Base-by-base conservation (phyloP, 495 filamentous ascomycete genomes). In the Annulohypoxylon moriforme region DNA sequence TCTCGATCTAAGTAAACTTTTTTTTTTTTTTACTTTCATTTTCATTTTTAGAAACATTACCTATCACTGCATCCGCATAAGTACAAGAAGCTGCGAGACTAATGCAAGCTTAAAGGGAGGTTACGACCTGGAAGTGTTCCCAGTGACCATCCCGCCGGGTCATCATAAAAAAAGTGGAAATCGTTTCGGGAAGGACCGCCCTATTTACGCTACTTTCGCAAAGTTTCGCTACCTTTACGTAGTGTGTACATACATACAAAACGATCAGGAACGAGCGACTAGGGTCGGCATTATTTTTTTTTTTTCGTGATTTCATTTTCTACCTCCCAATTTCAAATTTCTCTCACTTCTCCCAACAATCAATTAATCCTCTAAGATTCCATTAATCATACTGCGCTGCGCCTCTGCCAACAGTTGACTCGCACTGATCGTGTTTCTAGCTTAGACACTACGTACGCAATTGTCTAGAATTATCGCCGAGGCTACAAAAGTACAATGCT, bases 21-120 rank as follows among this genome's bases (percentile, higher is more conserved):
- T 33, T 11, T 53, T 63, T 71, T 38, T 31, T 33, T 42, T 33
- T 11, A 46, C 59, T 71, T 38, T 50, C 27, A 29, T 6, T 8
- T 50, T 61, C 67, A 58, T 60, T 59, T 60, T 66, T 68, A 72
- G 68, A 65, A 75, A 66, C 65, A 69, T 62, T 65, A 60, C 60
- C 53, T 68, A 46, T 72, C 69, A 75, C 72, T 63, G 63, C 67
- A 74, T 55, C 60, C 50, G 31, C n/a, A 27, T 31, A 62, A 44
- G 62, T 33, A 63, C 58, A 63, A 64, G 47, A 27, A 71, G 71
- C 72, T 76, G 70, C 76, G 70, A 70, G 65, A 67, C 81, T 83
- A 83, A 83, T 83, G 81, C 81, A 82, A 76, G 80, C 68, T 81
- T 80, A 76, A 78, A 79, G 47, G 72, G 75, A 77, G 76, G 76